Evolutionary conservation across 2,329 filamentous ascomycete genomes (phyloP).

Genomic region (Cryphonectria parasitica): DNA sequence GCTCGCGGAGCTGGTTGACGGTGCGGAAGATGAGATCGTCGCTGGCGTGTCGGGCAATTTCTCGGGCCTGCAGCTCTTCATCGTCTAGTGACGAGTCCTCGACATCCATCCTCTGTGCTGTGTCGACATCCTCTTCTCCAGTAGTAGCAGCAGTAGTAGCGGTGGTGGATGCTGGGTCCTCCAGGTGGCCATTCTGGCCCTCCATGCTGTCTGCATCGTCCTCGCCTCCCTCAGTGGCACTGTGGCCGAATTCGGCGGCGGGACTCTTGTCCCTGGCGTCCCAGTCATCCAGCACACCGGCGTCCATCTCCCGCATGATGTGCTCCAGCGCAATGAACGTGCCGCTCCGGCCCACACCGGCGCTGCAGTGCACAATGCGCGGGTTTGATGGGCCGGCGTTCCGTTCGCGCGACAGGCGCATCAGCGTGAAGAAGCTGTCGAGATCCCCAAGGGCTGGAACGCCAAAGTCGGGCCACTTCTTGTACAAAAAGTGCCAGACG

Average conservation of each 20-base stretch:
- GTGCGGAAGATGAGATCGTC: conserved; percentile 75
- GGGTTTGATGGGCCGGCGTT: conserved; percentile 65
- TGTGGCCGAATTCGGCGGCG: conserved; percentile 8
- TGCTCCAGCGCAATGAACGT: conserved; percentile 98
- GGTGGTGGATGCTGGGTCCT: not conserved
- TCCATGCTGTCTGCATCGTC: conserved; percentile 31
- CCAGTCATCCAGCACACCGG: conserved; percentile 65
- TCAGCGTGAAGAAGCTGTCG: conserved; percentile 69
- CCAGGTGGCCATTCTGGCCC: conserved; percentile 27
- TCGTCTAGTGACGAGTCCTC: conserved; percentile 1
- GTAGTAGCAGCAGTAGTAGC: not conserved
- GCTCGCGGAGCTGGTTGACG: conserved; percentile 80
- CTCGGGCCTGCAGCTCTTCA: conserved; percentile 32
- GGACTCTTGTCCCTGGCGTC: conserved; percentile 34
- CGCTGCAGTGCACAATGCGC: conserved; percentile 84
- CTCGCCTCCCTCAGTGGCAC: not conserved
- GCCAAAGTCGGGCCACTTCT: conserved; percentile 87
- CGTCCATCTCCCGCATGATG: conserved; percentile 78
- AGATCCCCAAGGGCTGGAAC: conserved; percentile 74
- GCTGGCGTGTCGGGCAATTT: conserved; percentile 33
- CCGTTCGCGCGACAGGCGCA: conserved; percentile 67
- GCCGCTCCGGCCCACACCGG: conserved; percentile 89
- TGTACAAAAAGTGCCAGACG: conserved; percentile 85
- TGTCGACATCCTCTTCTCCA: conserved; percentile 37
- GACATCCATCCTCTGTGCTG: conserved; percentile 26